phyloP scores from a whole-genome alignment of 2,329 filamentous ascomycete genomes.

The Penicillium sp. region DNA sequence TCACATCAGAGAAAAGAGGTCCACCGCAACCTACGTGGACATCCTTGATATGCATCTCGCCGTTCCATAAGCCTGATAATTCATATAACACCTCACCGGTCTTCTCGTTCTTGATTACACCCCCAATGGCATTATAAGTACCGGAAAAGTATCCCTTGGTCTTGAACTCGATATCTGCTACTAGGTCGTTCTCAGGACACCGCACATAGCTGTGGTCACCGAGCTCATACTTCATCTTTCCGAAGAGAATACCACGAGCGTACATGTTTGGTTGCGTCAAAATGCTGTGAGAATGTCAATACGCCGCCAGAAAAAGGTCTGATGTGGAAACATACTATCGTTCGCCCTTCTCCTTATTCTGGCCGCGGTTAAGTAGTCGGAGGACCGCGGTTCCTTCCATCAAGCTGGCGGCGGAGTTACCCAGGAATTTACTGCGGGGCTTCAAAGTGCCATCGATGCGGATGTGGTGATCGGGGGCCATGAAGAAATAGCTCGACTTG shows the following conservation, averaged over 20 bases:
- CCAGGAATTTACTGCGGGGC: constrained; percentile 87
- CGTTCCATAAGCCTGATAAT: constrained; percentile 85
- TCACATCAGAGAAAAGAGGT: not conserved
- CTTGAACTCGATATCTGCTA: constrained; percentile 95
- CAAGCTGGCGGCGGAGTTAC: constrained; percentile 93
- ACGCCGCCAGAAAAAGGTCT: not conserved
- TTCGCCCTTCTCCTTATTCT: constrained; percentile 60
- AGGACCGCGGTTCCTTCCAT: constrained; percentile 96
- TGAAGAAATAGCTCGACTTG: constrained; percentile 98
- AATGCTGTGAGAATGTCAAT: constrained; percentile 52
- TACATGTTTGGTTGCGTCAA: constrained; percentile 99
- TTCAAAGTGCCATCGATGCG: constrained; percentile 94
- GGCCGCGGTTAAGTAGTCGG: constrained; percentile 70
- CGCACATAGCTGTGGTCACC: constrained; percentile 91
- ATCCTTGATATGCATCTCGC: constrained; percentile 89
- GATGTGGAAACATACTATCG: constrained; percentile 66
- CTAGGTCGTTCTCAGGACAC: constrained; percentile 80
- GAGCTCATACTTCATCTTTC: constrained; percentile 99
- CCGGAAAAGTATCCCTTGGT: constrained; percentile 96
- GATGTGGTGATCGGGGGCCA: constrained; percentile 88
- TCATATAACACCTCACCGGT: constrained; percentile 86
- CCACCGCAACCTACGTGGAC: constrained; percentile 46
- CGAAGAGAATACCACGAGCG: constrained; percentile 89
- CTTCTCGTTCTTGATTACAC: constrained; percentile 79
- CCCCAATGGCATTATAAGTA: constrained; percentile 92